Percentiles rank a stretch among this genome's conserved stretches.
phyloP scores from a whole-genome alignment of 352 stramenopile species.

The Aphanomyces astaci region DNA sequence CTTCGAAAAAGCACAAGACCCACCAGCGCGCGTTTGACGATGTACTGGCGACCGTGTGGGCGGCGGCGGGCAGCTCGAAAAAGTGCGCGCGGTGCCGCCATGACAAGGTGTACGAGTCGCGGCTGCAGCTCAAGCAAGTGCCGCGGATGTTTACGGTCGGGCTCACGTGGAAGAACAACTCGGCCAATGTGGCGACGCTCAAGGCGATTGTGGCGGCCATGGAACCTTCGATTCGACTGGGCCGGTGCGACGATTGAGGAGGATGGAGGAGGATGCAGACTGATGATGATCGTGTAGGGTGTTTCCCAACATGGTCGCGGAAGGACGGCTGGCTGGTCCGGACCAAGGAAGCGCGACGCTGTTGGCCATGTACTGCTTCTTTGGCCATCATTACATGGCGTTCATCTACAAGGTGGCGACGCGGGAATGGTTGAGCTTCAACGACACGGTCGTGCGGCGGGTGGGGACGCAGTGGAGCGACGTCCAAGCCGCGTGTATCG shows the following conservation, averaged over 20 bases:
- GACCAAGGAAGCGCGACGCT: background rate
- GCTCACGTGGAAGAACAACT: slow-evolving; percentile 14
- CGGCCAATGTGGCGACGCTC: slow-evolving; percentile 4
- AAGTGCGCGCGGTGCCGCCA: slow-evolving; percentile 20
- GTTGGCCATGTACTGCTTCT: slow-evolving; percentile 21
- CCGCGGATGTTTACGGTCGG: slow-evolving; percentile 15
- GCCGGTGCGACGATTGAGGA: no score
- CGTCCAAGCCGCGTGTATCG: slow-evolving; percentile 15
- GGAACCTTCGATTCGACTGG: slow-evolving; percentile 3
- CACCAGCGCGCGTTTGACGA: background rate
- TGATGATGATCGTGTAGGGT: slow-evolving; percentile 5
- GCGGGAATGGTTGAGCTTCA: slow-evolving; percentile 15
- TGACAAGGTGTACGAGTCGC: slow-evolving; percentile 9
- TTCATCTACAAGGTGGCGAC: slow-evolving; percentile 21
- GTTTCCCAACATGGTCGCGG: slow-evolving; percentile 19
- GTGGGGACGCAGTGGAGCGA: slow-evolving; percentile 12
- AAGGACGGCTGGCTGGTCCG: background rate
- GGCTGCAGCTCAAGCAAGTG: slow-evolving; percentile 19
- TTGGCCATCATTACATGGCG: slow-evolving; percentile 22
- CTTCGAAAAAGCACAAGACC: background rate
- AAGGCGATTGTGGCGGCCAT: slow-evolving; percentile 3
- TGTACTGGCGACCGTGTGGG: background rate
- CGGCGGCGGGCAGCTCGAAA: background rate
- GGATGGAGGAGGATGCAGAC: background rate
- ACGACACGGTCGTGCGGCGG: slow-evolving; percentile 21